Percentiles rank a stretch among this genome's conserved stretches.
These are phyloP conservation scores for Azolla pinnata DNA, from an alignment of 75 land plant species.

Conservation along the genomic window DNA sequence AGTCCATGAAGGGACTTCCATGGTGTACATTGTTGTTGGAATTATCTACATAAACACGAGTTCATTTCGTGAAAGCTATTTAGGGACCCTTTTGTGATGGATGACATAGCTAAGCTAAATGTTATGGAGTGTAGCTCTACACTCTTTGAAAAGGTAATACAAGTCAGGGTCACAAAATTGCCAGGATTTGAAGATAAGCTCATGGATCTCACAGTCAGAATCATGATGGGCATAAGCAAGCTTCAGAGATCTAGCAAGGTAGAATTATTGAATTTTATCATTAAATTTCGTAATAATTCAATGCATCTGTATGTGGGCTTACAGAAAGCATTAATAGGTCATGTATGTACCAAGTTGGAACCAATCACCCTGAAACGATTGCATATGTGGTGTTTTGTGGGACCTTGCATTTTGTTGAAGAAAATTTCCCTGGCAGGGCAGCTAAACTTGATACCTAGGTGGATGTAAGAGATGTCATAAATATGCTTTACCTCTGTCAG, in stretches of 20 bases:
- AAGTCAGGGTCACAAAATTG: slow-evolving; percentile 19
- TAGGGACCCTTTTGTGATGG: not conserved
- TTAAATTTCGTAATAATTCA: not conserved
- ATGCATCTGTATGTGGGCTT: no score
- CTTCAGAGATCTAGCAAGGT: slow-evolving; percentile 32
- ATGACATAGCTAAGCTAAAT: slow-evolving; percentile 20
- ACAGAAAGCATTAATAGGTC: no score
- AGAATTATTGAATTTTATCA: slow-evolving; percentile 4
- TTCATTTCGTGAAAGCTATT: not conserved
- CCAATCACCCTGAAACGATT: no score
- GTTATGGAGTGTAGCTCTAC: slow-evolving; percentile 26
- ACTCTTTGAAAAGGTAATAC: slow-evolving; percentile 26
- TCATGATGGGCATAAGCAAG: slow-evolving; percentile 33
- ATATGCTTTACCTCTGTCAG: no score
- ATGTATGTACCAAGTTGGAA: no score
- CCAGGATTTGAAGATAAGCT: slow-evolving; percentile 22
- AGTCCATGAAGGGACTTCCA: no score
- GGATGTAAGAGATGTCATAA: no score
- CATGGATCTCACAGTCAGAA: slow-evolving; percentile 28
- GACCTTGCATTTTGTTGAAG: no score
- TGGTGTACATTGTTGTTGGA: not conserved
- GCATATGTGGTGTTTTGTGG: no score
- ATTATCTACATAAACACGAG: not conserved
- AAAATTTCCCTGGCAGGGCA: no score
- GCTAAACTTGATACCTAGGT: no score